Evolutionary conservation across 78 protist genomes (phyloP).

Genomic region (Dictyostelium discoideum): dicty_2.7 NC_007091.3:2602001-2602500

Average conservation of each 20-base stretch:
- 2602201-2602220: constrained; percentile 7
- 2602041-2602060: background rate
- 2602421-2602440: background rate
- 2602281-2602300: background rate
- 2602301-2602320: background rate
- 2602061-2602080: background rate
- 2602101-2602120: background rate
- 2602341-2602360: background rate
- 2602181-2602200: background rate
- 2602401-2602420: background rate
- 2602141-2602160: background rate
- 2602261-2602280: background rate
- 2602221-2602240: background rate
- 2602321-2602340: background rate
- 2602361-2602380: background rate
- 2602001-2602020: background rate
- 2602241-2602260: background rate
- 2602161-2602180: background rate
- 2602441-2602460: background rate
- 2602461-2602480: background rate
- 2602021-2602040: background rate
- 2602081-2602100: background rate
- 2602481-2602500: background rate
- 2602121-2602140: background rate
- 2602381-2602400: background rate